A percentile compares a stretch with the other conserved stretches of the same genome.
Evolutionary conservation across 2,329 filamentous ascomycete species (phyloP).

Genomic region (Metarhizium album): DNA sequence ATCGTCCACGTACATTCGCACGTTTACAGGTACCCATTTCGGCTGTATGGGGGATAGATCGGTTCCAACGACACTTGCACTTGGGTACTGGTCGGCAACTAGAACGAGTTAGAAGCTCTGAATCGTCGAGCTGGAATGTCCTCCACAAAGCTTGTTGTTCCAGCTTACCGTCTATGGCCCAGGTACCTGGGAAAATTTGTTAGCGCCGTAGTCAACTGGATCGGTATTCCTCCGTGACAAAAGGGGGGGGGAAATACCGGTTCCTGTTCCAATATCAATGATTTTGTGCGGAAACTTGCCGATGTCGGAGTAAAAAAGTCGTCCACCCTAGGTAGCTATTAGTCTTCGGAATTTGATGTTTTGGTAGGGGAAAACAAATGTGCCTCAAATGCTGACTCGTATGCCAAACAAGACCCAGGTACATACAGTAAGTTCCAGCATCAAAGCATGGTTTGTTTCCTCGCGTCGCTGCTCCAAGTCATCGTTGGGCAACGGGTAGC

Average conservation of each 20-base stretch:
- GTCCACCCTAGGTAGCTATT: slow-evolving; percentile 19
- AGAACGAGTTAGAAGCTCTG: not conserved
- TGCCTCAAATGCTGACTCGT: not conserved
- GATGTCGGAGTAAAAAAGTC: slow-evolving; percentile 29
- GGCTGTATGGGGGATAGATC: slow-evolving; percentile 37
- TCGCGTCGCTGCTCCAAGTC: slow-evolving; percentile 33
- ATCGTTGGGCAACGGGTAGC: slow-evolving; percentile 38
- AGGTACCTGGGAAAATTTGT: slow-evolving; percentile 25
- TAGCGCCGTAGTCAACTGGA: not conserved
- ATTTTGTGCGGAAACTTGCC: slow-evolving; percentile 29
- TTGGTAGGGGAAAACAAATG: not conserved
- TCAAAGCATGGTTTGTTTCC: slow-evolving; percentile 33
- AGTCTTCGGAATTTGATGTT: not conserved
- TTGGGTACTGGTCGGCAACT: slow-evolving; percentile 32
- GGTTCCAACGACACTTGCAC: slow-evolving; percentile 28
- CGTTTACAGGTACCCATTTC: slow-evolving; percentile 44
- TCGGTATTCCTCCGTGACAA: not conserved
- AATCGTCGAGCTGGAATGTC: not conserved
- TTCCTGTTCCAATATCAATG: slow-evolving; percentile 39
- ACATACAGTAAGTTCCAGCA: slow-evolving; percentile 31
- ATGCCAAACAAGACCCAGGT: not conserved
- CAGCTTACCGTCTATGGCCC: slow-evolving; percentile 38
- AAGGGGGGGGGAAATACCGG: slow-evolving; percentile 20
- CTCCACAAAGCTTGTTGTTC: not conserved
- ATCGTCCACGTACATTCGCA: slow-evolving; percentile 53